These are phyloP conservation scores for Diplosphaera chodatii DNA, from an alignment of 139 green algal genomes.

Conservation along the genomic window DNA sequence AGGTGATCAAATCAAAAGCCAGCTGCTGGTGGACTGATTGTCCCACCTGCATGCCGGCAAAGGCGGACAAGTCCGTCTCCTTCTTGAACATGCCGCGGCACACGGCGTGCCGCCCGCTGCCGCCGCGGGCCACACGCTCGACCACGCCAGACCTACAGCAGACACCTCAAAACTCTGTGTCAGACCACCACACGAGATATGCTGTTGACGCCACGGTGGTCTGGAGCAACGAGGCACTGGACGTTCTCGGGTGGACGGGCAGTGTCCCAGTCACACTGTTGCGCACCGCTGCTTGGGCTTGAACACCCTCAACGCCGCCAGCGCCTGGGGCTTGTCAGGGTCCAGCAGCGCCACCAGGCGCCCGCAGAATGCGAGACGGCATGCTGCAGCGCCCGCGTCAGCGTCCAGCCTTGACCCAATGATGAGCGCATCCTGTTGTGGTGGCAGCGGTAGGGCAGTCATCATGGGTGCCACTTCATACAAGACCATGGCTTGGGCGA, in stretches of 20 bases:
- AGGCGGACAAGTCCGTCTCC: constrained; percentile 81
- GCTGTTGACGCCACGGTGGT: too few species aligned
- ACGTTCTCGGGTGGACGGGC: too few species aligned
- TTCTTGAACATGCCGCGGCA: constrained; percentile 89
- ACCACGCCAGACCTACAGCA: too few species aligned
- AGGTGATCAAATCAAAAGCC: too few species aligned
- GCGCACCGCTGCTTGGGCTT: constrained; percentile 77
- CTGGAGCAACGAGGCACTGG: too few species aligned
- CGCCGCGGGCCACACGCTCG: constrained; percentile 62
- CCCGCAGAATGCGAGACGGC: constrained; percentile 86
- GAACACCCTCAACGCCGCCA: constrained; percentile 60
- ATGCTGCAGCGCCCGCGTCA: constrained; percentile 57
- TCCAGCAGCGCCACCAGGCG: constrained; percentile 48
- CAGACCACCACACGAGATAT: too few species aligned
- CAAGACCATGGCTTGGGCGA: too few species aligned
- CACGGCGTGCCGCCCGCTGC: constrained; percentile 63
- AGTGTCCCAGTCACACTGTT: too few species aligned
- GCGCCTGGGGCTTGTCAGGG: constrained; percentile 16
- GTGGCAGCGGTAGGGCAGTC: too few species aligned
- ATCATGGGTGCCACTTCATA: too few species aligned
- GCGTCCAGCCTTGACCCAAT: constrained; percentile 85
- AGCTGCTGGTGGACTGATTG: too few species aligned
- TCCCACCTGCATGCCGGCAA: constrained; percentile 58
- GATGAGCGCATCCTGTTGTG: constrained; percentile 67
- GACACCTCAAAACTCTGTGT: too few species aligned